phyloP scores from a whole-genome alignment of 1,284 basidiomycete genomes.

The Pseudozyma flocculosa region DNA sequence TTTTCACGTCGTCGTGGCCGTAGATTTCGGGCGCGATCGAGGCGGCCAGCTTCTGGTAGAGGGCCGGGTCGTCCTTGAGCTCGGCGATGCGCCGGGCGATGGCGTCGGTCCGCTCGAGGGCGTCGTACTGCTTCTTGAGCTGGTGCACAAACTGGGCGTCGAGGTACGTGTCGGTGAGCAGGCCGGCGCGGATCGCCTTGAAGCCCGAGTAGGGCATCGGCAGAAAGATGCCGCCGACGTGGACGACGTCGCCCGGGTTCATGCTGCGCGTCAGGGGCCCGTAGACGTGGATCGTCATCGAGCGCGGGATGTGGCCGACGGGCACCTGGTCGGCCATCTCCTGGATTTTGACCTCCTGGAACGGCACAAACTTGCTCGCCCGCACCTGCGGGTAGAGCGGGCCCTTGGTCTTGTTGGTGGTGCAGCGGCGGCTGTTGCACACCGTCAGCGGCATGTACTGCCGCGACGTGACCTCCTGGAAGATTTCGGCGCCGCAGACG shows the following conservation, averaged over 20 bases:
- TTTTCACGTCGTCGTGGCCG: slow-evolving; percentile 96
- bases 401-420: slow-evolving; percentile 82
- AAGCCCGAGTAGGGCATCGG: slow-evolving; percentile 87
- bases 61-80: slow-evolving; percentile 70
- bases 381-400: slow-evolving; percentile 97
- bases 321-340: slow-evolving; percentile 99
- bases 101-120: slow-evolving; percentile 87
- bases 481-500: slow-evolving; percentile 95
- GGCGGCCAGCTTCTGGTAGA: slow-evolving; percentile 78
- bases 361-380: slow-evolving; percentile 93
- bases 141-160: slow-evolving; percentile 89
- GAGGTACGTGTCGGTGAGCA: slow-evolving; percentile 95
- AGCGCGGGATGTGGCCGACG: slow-evolving; percentile 96
- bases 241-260: slow-evolving; percentile 94
- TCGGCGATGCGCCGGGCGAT: slow-evolving; percentile 72
- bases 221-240: slow-evolving; percentile 84
- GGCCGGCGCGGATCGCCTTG: slow-evolving; percentile 85
- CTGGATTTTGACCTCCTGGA: slow-evolving; percentile 98
- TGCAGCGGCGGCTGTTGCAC: slow-evolving; percentile 71
- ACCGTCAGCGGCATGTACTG: slow-evolving; percentile 84
- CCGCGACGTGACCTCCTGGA: slow-evolving; percentile 94
- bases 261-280: slow-evolving; percentile 85
- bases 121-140: slow-evolving; percentile 94
- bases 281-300: slow-evolving; percentile 93
- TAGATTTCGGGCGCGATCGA: slow-evolving; percentile 97